These are phyloP conservation scores for Parasitella parasitica DNA, from an alignment of 371 early-diverging fungal genomes.

Conservation along the genomic window DNA sequence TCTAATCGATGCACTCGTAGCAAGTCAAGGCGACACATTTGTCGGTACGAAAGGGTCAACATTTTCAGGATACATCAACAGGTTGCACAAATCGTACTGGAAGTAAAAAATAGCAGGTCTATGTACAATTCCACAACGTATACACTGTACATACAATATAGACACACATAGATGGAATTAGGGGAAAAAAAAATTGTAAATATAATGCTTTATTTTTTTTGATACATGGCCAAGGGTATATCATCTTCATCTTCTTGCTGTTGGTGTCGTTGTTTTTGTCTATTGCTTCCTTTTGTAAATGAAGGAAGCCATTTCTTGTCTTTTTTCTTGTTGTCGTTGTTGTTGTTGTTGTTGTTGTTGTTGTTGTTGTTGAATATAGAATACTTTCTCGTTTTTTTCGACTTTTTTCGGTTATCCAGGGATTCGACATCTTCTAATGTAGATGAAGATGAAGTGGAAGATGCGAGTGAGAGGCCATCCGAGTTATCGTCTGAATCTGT, in stretches of 20 bases:
- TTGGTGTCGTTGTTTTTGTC: neutral
- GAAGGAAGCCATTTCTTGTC: too few species aligned
- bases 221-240: constrained; percentile 29
- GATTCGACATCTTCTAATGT: neutral
- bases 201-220: constrained; percentile 2
- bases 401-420: neutral
- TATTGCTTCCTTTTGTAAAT: too few species aligned
- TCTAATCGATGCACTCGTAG: constrained; percentile 29
- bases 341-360: too few species aligned
- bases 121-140: neutral
- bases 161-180: neutral
- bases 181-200: neutral
- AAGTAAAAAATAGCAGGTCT: neutral
- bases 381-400: constrained; percentile 1
- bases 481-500: neutral
- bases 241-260: constrained; percentile 17
- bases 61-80: constrained; percentile 32
- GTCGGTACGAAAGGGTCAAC: constrained; percentile 32
- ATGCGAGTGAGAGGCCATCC: neutral
- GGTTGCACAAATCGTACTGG: constrained; percentile 21
- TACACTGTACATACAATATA: neutral
- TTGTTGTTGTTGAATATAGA: neutral
- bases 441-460: neutral
- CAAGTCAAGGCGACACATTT: constrained; percentile 28
- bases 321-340: neutral